Percentiles rank a stretch among this genome's conserved stretches.
phyloP scores from a whole-genome alignment of 164 flowering plant species.

The Liquidambar formosana region DNA sequence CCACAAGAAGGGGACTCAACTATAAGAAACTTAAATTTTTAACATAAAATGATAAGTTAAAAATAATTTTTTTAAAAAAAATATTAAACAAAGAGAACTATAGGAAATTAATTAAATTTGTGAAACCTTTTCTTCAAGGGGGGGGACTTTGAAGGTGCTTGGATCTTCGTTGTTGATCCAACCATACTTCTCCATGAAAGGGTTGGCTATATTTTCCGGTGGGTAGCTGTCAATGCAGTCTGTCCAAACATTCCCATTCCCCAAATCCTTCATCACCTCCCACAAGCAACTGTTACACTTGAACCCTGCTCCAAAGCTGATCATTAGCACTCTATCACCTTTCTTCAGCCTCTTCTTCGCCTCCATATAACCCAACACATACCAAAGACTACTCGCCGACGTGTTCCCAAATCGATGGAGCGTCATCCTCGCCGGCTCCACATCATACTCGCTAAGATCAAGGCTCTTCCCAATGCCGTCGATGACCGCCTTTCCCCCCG shows the following conservation, averaged over 20 bases:
- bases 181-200: constrained; percentile 57
- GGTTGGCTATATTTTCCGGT: constrained; percentile 36
- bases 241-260: constrained; percentile 53
- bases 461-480: constrained; percentile 55
- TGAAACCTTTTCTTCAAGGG: too few species aligned
- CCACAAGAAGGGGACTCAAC: too few species aligned
- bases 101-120: too few species aligned
- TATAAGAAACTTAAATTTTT: too few species aligned
- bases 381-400: constrained; percentile 74
- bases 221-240: constrained; percentile 60
- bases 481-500: constrained; percentile 80
- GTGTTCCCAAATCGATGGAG: constrained; percentile 78
- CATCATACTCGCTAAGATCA: constrained; percentile 46
- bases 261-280: constrained; percentile 70
- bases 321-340: constrained; percentile 69
- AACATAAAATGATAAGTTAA: too few species aligned
- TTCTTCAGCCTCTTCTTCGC: constrained; percentile 63
- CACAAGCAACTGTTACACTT: constrained; percentile 80
- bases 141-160: constrained; percentile 22
- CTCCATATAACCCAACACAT: constrained; percentile 71
- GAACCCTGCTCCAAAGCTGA: constrained; percentile 75
- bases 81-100: too few species aligned
- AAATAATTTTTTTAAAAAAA: too few species aligned
- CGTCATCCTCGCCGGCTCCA: constrained; percentile 82
- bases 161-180: constrained; percentile 52